Evolutionary conservation across 768 basidiomycete species (phyloP).

Genomic region (Rhodocollybia butyracea): DNA sequence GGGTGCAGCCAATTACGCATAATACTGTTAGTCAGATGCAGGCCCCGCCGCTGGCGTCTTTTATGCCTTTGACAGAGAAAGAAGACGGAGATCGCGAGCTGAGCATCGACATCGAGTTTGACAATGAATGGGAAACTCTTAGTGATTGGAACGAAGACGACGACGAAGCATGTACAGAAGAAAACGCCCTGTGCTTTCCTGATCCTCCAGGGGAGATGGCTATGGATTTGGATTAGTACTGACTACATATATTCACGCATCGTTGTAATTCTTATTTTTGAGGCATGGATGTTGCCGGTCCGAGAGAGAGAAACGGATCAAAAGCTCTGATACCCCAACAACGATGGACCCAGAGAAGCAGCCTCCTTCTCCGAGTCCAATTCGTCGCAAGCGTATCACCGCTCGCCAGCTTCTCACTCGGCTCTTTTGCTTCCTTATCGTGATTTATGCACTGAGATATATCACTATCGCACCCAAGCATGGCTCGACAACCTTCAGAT

Average conservation of each 20-base stretch:
- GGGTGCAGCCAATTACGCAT: constrained; percentile 79
- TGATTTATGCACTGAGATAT: neutral
- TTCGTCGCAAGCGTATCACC: neutral
- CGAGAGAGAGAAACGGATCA: no score
- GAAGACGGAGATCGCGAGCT: constrained; percentile 56
- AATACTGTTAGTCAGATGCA: constrained; percentile 37
- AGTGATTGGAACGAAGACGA: constrained; percentile 93
- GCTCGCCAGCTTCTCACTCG: neutral
- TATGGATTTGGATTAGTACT: constrained; percentile 6
- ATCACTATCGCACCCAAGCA: neutral
- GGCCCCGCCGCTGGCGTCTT: constrained; percentile 49
- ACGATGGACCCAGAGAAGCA: neutral
- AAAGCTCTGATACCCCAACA: no score
- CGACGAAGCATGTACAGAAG: constrained; percentile 69
- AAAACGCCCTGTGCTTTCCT: constrained; percentile 69
- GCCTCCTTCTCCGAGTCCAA: neutral
- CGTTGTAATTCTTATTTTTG: no score
- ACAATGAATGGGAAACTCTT: constrained; percentile 87
- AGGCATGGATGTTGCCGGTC: no score
- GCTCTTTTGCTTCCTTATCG: neutral
- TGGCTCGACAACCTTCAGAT: neutral
- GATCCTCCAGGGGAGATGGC: constrained; percentile 12
- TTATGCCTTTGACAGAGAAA: constrained; percentile 54
- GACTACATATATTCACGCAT: no score
- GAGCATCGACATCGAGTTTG: constrained; percentile 78